Base-by-base conservation (phyloP, 305 asterid genomes). In the Fraxinus latifolia region DNA sequence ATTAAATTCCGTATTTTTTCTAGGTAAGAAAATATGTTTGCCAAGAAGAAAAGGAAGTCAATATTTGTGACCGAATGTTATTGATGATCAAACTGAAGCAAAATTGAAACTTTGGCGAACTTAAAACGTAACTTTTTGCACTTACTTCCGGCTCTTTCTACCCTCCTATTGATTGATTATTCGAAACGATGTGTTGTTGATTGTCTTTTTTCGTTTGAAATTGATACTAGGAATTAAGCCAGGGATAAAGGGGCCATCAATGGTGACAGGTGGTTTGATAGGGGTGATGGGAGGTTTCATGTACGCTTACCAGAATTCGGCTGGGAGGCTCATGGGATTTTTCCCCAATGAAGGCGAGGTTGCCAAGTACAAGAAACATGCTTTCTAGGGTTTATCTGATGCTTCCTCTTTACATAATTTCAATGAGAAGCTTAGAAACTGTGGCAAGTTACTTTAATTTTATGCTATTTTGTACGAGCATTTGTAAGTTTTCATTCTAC, bases 311-410 rank as follows among this genome's bases (percentile, higher is more conserved):
- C 99, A 96, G 91, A 96, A 96, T 74, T 96, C 98, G 0, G 93
- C 94, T 74, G 99, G 98, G 23, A 93, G 99, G 87, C 96, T 96
- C 75, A 94, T 96, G 98, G 98, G 98, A 0, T 96, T 96, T 83
- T 96, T 94, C 90, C 98, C 98, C 70, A 96, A 96, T 79, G 98
- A 93, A 21, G 93, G 91, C 77, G 99, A 96, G 88, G 99, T 94
- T 58, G 98, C 97, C 71, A 92, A 92, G 88, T 93, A 90, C 94
- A 92, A 89, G 92, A 93, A 93, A 83, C 87, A 77, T 67, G n/a
- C 74, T 9, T 29, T 67, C 74, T 84, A 86, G 86, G 90, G 85
- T 19, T 62, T 62, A 62, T 62, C 71, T 1, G 36, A 27, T 67
- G 74, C 74, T 67, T 67, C 32, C 19, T 27, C 36, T 12, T 67